Evolutionary conservation across 805 yeast species (phyloP), one percentile per base, ranked within the genome.

Genomic region (Metschnikowia proteae): DNA sequence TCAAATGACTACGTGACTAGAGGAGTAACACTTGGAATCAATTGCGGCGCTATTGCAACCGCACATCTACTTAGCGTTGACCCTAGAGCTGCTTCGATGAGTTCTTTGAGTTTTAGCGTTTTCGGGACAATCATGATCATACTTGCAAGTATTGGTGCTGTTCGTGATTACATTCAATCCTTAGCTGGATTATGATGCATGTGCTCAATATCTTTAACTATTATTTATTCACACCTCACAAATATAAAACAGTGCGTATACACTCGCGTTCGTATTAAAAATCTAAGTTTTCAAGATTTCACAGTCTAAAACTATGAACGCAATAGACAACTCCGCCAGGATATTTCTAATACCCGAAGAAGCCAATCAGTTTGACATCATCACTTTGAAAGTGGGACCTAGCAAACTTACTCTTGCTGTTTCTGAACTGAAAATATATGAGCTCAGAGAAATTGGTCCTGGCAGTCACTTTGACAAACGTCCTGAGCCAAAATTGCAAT

Each of bases 21-120:
- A 53, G 96, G 95, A 3, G 80, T 86, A 17, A 82, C 89, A 0
- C 66, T 86, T 43, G 96, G 95, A 4, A 76, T 84, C 44, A 84
- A 84, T 59, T 85, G 91, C 60, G 88, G 91, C 7, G 95, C 96
- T 1, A 84, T 87, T 44, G 88, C 90, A 3, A 85, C 95, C 2
- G 91, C 92, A 0, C 85, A 84, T 63, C 66, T 87, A 41, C 65
- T 87, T 32, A 78, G 79, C 27, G 75, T 76, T 30, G 90, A 86
- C 59, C 86, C 94, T 10, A 71, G 92, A 55, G 92, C 94, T 11
- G 91, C 90, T 1, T 88, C 90, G 3, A 80, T 87, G 75, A 81
- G 88, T 52, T 77, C 85, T 5, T 71, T 87, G 58, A 76, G 86
- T 52, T 87, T 87, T 65, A 81, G 84, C 22, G 61, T 85, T 22